Evolutionary conservation across 176 grass and related monocot species (phyloP).

Genomic region (Paspalum vaginatum): DNA sequence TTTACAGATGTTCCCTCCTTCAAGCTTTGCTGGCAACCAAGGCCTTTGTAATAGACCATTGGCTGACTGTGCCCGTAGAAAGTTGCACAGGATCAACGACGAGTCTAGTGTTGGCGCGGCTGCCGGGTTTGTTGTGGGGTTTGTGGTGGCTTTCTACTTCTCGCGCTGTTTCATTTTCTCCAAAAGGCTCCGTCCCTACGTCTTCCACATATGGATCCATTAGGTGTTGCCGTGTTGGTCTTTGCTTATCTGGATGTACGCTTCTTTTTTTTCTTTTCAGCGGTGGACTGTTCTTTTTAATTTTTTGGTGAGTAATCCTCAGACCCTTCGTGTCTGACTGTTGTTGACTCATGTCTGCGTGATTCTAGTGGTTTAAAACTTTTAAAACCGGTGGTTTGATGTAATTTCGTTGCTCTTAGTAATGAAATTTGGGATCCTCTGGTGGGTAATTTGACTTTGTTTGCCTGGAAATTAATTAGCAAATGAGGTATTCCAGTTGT

Average conservation of each 20-base stretch:
- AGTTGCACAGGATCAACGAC: background rate
- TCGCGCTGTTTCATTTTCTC: background rate
- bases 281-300: too few relatives aligned
- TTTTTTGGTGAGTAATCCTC: too few relatives aligned
- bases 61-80: background rate
- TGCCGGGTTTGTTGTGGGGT: constrained; percentile 17
- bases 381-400: too few relatives aligned
- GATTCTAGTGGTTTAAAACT: too few relatives aligned
- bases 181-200: background rate
- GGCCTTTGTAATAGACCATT: constrained; percentile 19
- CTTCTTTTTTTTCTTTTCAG: too few relatives aligned
- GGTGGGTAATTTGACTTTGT: too few relatives aligned
- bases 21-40: background rate
- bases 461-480: too few relatives aligned
- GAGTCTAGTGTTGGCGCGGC: background rate
- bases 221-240: background rate
- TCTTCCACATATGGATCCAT: background rate
- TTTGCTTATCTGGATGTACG: background rate
- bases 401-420: too few relatives aligned
- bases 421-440: too few relatives aligned
- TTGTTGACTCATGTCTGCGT: too few relatives aligned
- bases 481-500: too few relatives aligned
- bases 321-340: too few relatives aligned
- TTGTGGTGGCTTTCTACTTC: constrained; percentile 32
- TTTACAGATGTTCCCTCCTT: background rate